Conservation (phyloP, 495 filamentous ascomycete species). For the Mycothermus thermophilus region DNA sequence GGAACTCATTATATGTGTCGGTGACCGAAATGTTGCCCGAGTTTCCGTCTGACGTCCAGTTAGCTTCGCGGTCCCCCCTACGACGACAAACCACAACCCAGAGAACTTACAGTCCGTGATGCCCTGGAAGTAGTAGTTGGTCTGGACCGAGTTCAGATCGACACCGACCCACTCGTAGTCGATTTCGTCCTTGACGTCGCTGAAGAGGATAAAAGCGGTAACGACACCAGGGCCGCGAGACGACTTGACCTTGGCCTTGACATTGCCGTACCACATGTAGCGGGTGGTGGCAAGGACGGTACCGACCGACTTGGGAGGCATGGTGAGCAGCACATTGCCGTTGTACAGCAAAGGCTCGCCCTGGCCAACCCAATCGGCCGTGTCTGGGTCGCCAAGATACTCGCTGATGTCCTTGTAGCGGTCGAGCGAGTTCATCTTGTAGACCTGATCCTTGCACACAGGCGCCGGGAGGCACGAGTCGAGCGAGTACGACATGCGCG, state of each 20-base stretch:
- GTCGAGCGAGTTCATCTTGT: conserved; percentile 57
- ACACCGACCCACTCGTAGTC: conserved; percentile 89
- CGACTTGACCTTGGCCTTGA: conserved; percentile 75
- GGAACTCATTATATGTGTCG: conserved; percentile 66
- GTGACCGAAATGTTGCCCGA: conserved; percentile 51
- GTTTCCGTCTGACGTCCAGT: conserved; percentile 47
- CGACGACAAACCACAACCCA: neutral
- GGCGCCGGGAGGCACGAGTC: conserved; percentile 81
- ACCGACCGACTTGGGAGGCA: conserved; percentile 66
- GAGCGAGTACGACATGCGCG: conserved; percentile 61
- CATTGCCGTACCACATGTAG: conserved; percentile 96
- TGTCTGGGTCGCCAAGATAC: conserved; percentile 72
- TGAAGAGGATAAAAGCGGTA: conserved; percentile 86
- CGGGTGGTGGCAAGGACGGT: conserved; percentile 78
- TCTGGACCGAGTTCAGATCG: conserved; percentile 64
- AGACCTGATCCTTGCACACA: conserved; percentile 58
- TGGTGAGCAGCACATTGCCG: conserved; percentile 64
- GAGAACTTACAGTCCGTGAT: conserved; percentile 71
- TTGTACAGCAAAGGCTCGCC: conserved; percentile 53
- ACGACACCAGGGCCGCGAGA: conserved; percentile 78
- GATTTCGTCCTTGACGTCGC: conserved; percentile 94
- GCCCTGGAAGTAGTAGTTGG: conserved; percentile 96
- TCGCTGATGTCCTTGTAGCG: conserved; percentile 52
- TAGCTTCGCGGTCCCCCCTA: conserved; percentile 1
- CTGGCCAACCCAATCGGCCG: conserved; percentile 75